Evolutionary conservation across 108 stramenopile genomes (phyloP).

Genomic region (Craspedostauros australis): DNA sequence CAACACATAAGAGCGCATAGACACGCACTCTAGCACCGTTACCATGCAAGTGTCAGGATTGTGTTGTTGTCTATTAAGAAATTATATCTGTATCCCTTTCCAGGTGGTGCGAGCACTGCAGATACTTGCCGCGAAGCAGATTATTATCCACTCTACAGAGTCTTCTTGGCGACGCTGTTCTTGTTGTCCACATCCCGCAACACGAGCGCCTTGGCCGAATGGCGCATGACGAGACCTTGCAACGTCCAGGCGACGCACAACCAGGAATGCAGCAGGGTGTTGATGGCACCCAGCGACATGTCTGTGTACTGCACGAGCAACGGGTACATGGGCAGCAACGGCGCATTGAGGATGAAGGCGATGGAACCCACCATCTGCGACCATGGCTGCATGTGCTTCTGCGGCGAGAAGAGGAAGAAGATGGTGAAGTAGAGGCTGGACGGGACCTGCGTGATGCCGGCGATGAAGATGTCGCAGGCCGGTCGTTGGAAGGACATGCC

Average conservation of each 20-base stretch:
- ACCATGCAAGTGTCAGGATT: too few species aligned
- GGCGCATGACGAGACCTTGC: slow-evolving; percentile 61
- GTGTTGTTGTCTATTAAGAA: too few species aligned
- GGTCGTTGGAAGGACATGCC: slow-evolving; percentile 75
- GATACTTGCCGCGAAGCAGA: too few species aligned
- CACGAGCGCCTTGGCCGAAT: slow-evolving; percentile 17
- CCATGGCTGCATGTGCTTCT: slow-evolving; percentile 1
- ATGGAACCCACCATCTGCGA: slow-evolving; percentile 33
- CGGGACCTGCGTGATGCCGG: slow-evolving; percentile 69
- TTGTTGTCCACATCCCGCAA: too few species aligned
- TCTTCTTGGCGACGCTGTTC: too few species aligned
- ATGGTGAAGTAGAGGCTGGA: slow-evolving; percentile 60
- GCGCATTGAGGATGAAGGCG: slow-evolving; percentile 75
- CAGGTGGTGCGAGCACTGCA: too few species aligned
- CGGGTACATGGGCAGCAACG: slow-evolving; percentile 77
- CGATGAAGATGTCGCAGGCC: slow-evolving; percentile 88
- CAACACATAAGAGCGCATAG: too few species aligned
- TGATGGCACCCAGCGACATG: slow-evolving; percentile 51
- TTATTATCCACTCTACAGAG: too few species aligned
- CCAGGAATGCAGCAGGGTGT: slow-evolving; percentile 73
- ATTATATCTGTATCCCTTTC: too few species aligned
- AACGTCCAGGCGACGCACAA: slow-evolving; percentile 69
- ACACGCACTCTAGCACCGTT: too few species aligned
- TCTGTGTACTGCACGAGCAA: slow-evolving; percentile 63
- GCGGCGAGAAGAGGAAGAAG: slow-evolving; percentile 9